Base-by-base conservation (phyloP, 2,329 filamentous ascomycete genomes). In the Exophiala viscosa region DNA sequence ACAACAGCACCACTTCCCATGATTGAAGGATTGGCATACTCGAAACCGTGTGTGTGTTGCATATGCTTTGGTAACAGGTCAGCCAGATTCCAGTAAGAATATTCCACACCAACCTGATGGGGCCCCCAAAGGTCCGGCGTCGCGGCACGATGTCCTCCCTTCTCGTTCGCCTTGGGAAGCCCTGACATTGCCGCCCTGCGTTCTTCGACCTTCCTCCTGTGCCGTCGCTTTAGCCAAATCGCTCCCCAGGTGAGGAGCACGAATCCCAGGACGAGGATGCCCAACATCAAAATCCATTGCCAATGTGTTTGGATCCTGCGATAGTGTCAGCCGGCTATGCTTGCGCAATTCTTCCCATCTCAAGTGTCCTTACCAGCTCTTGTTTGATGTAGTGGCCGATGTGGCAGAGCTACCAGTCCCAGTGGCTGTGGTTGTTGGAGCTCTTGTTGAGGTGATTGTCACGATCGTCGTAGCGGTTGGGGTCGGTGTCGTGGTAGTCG, bases 271-370 rank as follows among this genome's bases (percentile, higher is more conserved):
- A 85, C 78, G 23, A 95, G 77, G 57, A 92, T 74, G 59, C 90
- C 84, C 48, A 93, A 76, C 78, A 93, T 89, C 57, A 92, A 77
- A 41, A 95, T 81, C 88, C 88, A 95, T 73, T 84, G 79, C 75
- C 82, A 89, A 69, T 92, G 88, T 23, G 74, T 77, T 6, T 79
- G 76, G 45, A 88, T 71, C 86, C 87, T 89, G 56, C 55, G 62
- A 23, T 60, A 62, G 59, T 64, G 69, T 54, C 46, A 44, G 36
- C 28, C 45, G 15, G 28, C 23, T 36, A 7, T 36, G 34, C 11
- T 36, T 36, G 14, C 8, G 34, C 11, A 8, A 36, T 36, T 9
- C 11, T 7, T 7, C 5, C 7, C 32, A 36, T 36, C 34, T 4
- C 4, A 36, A 38, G 42, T 15, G 15, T 38, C 49, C 55, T 23